Base-by-base conservation (phyloP, 768 basidiomycete genomes). In the Xanthoconium stramineum region DNA sequence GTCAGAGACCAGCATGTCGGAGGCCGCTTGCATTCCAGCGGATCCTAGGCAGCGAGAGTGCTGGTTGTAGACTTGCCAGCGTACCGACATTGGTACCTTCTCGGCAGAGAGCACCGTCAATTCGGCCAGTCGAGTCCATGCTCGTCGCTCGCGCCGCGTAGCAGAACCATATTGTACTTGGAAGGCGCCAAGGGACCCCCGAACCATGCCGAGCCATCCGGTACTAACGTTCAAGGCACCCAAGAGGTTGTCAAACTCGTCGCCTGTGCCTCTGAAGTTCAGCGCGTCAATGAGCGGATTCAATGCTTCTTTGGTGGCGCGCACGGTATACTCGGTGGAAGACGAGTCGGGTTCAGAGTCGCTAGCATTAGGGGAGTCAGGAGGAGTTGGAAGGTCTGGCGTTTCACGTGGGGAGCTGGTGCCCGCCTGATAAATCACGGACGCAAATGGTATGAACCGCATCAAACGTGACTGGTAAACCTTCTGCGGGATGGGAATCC, bases 61-160 rank as follows among this genome's bases (percentile, higher is more conserved):
- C 55, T 76, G 71, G 61, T 79, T 76, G 73, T 82, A 88, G 9
- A 82, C 80, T 59, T 82, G 82, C 36, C 80, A 62, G 37, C 82
- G 80, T 9, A 79, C 73, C 12, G 70, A 56, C 44, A 69, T 57
- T 0, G 77, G 56, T 44, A 51, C 42, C 17, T 53, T 64, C 35
- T 55, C 55, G 9, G 60, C 17, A 60, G 75, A 69, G 40, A 80
- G 69, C 12, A 75, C 75, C 19, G 75, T 61, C 20, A 81, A 64
- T 53, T 84, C 81, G 14, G 80, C 81, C 9, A 83, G 67, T 38
- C 80, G 72, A 12, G 78, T 72, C 81, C 82, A 82, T 4, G 79
- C 80, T 24, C 72, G 72, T 54, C 75, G 76, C 59, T 81, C 78
- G 37, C 78, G 67, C 48, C 74, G 75, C 28, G 43, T 58, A 39